Conservation (phyloP, 352 stramenopile species). For the Phytopythium ostracodes region DNA sequence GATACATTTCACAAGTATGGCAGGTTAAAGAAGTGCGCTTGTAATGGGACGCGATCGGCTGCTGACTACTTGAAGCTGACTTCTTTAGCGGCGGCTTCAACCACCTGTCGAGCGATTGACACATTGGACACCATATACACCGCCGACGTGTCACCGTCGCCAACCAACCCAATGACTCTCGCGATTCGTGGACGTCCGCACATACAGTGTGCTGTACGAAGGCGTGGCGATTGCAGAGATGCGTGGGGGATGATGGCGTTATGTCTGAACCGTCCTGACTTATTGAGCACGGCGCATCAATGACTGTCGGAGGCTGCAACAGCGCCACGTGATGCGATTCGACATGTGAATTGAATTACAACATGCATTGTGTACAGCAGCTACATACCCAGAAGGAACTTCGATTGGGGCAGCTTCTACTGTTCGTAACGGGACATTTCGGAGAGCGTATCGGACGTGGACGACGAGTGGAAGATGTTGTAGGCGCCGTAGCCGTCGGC, state of each 20-base stretch:
- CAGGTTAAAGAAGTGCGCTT: background rate
- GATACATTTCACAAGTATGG: background rate
- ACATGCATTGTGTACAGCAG: background rate
- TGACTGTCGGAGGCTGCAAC: too few relatives aligned
- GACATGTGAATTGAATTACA: too few relatives aligned
- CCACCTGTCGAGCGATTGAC: background rate
- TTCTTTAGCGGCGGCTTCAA: background rate
- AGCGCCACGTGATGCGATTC: too few relatives aligned
- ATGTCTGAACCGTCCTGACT: too few relatives aligned
- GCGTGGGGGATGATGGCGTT: background rate
- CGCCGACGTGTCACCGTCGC: background rate
- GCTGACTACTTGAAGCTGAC: background rate
- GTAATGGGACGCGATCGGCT: background rate
- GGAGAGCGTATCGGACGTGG: slow-evolving; percentile 22
- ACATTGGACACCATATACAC: background rate
- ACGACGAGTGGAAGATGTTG: slow-evolving; percentile 21
- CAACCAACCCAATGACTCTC: background rate
- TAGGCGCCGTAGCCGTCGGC: slow-evolving; percentile 21
- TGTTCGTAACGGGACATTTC: slow-evolving; percentile 11
- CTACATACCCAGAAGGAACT: too few relatives aligned
- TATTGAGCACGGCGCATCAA: too few relatives aligned
- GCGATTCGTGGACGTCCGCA: background rate
- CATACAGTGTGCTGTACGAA: background rate
- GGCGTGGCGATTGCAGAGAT: background rate
- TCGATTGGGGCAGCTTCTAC: background rate